Base-by-base conservation (phyloP, 768 basidiomycete genomes). In the Boletus barrowsii region DNA sequence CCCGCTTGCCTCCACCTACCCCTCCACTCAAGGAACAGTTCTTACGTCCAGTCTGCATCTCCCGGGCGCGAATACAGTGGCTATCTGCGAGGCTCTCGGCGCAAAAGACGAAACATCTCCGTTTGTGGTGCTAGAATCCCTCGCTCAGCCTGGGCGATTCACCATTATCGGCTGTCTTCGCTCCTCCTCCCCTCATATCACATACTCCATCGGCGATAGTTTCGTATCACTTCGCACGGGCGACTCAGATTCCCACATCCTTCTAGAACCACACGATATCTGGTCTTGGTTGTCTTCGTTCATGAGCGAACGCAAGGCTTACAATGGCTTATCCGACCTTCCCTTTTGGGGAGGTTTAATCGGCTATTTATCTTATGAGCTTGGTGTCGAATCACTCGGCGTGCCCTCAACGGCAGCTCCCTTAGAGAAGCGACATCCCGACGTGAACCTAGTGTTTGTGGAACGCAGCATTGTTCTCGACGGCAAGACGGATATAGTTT, bases 281-380 rank as follows among this genome's bases (percentile, higher is more conserved):
- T 92, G 90, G 90, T 71, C 82, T 37, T 93, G 88, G 88, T 71
- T 90, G 22, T 77, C 81, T 24, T 66, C 72, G n/a, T 90, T 86
- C 70, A 88, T 90, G 85, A 77, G 73, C 33, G 57, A 70, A 18
- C 76, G 73, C 46, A 76, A 74, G 54, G 81, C 78, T 10, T 55
- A 60, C 22, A 76, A 76, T 22, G 87, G 88, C 4, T 62, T 62
- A 40, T 59, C 75, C 8, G 76, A 83, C 10, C 67, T 83, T 42
- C 90, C 90, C 0, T 93, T 93, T 67, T 91, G 90, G 88, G 91
- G 90, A 35, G 91, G 91, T 22, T 73, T 93, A 14, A 69, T 92
- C 22, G 91, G 91, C 10, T 83, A 80, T 55, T 71, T 93, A 55
- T 88, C 87, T 60, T 93, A 93, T 63, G 91, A 92, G 67, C 75